Conservation (phyloP, 2,329 filamentous ascomycete species). For the Cordyceps farinosa region DNA sequence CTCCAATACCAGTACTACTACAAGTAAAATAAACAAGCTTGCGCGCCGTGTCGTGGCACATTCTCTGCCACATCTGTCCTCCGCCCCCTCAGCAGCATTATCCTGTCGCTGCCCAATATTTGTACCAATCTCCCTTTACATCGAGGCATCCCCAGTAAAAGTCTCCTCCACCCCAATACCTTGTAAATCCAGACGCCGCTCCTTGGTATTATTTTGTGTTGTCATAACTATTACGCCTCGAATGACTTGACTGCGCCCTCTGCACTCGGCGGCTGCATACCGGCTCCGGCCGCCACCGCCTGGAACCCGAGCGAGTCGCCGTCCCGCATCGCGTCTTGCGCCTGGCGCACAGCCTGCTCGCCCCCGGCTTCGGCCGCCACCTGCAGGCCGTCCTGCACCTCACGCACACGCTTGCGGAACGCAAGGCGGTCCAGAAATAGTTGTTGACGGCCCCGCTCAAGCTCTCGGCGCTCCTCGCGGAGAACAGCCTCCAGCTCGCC, state of each 20-base stretch:
- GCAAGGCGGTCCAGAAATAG: constrained; percentile 87
- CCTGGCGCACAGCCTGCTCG: constrained; percentile 47
- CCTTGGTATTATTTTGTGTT: constrained; percentile 15
- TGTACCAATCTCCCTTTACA: constrained; percentile 1
- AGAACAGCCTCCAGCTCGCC: constrained; percentile 92
- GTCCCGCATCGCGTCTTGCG: constrained; percentile 45
- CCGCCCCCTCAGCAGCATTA: not conserved
- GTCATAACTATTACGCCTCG: constrained; percentile 42
- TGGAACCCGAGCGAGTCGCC: constrained; percentile 54
- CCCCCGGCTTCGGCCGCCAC: constrained; percentile 47
- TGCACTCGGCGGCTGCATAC: constrained; percentile 53
- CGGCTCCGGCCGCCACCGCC: constrained; percentile 38
- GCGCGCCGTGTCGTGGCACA: not conserved
- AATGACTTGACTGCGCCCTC: constrained; percentile 56
- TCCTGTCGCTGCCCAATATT: constrained; percentile 16
- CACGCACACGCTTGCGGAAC: constrained; percentile 82
- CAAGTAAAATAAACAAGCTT: constrained; percentile 16
- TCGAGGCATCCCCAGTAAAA: constrained; percentile 10
- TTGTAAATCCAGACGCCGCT: constrained; percentile 17
- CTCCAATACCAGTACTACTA: constrained; percentile 18
- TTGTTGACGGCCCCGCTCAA: constrained; percentile 88
- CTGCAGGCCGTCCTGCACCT: constrained; percentile 74
- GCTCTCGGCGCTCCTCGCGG: constrained; percentile 85
- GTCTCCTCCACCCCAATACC: constrained; percentile 1
- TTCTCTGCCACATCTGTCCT: not conserved